phyloP scores from a whole-genome alignment of 2,329 filamentous ascomycete species.

The Macrophomina pseudophaseolina region DNA sequence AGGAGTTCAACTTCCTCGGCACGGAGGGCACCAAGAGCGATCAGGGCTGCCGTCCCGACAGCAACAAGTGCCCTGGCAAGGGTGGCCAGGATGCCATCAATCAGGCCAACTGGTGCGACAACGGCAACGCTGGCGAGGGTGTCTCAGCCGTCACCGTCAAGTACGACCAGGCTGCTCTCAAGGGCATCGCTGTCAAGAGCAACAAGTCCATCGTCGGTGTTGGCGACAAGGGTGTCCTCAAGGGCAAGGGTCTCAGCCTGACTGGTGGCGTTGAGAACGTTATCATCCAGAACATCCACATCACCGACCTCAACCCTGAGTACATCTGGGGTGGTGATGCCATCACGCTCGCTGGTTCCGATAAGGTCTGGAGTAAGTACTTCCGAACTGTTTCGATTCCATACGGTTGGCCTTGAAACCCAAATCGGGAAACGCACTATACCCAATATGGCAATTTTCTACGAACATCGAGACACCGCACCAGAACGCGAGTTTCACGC shows the following conservation, averaged over 20 bases:
- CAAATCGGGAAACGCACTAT: constrained; percentile 8
- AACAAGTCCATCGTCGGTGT: constrained; percentile 52
- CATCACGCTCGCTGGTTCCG: constrained; percentile 42
- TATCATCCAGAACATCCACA: constrained; percentile 50
- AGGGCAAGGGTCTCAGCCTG: constrained; percentile 50
- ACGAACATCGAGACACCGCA: constrained; percentile 5
- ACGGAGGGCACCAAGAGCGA: constrained; percentile 29
- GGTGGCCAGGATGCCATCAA: constrained; percentile 26
- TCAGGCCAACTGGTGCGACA: constrained; percentile 24
- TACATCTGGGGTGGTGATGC: constrained; percentile 49
- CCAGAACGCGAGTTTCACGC: not conserved
- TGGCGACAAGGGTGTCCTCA: constrained; percentile 47
- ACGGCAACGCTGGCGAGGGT: not conserved
- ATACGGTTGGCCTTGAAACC: constrained; percentile 29
- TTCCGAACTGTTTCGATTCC: not conserved
- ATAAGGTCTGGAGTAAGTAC: constrained; percentile 40
- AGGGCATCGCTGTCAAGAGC: constrained; percentile 42
- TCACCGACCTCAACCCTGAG: constrained; percentile 45
- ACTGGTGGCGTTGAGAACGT: constrained; percentile 42
- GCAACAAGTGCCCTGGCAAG: constrained; percentile 21
- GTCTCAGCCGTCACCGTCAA: constrained; percentile 30
- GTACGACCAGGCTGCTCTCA: constrained; percentile 42
- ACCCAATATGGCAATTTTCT: not conserved
- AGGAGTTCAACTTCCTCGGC: constrained; percentile 38
- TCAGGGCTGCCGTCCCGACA: constrained; percentile 19